Base-by-base conservation (phyloP, 23 red algal species). In the Gracilariopsis chorda region DNA sequence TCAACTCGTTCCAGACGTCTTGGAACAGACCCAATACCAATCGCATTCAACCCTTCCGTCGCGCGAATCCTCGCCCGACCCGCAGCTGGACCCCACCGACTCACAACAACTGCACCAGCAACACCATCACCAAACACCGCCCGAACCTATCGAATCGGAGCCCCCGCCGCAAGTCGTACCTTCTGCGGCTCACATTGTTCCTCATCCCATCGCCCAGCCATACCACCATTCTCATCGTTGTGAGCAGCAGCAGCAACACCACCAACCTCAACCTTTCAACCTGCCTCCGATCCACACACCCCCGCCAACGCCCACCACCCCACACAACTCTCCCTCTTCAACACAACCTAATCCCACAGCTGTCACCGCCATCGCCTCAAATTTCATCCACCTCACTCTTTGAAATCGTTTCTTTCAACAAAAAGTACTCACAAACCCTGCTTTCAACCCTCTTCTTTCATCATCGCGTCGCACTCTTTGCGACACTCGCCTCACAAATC, bases 341-440 rank as follows among this genome's bases (percentile, higher is more conserved):
- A 23, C 67, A 2, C 37, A 35, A 20, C 20, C 47, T 24, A 73
- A 73, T 73, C 67, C 37, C 28, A 2, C 67, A 3, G 67, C 37
- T 42, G 67, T 73, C 30, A 46, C 37, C 1, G 67, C 20, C 11
- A 73, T 73, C 12, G 36, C 67, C 25, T 47, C 67, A 32, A 73
- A 36, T 46, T 46, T 73, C 40, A 73, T 73, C 67, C 67, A 73
- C 13, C 67, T 73, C 67, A 73, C 67, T 73, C 67, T 73, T 42
- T 73, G 47, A 73, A 45, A 45, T 3, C 32, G 35, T n/a, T n/a
- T n/a, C n/a, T n/a, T n/a, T n/a, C n/a, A n/a, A n/a, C n/a, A n/a
- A n/a, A n/a, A n/a, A n/a, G n/a, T n/a, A n/a, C n/a, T n/a, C n/a
- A n/a, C n/a, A n/a, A n/a, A n/a, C n/a, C n/a, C n/a, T n/a, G n/a